Evolutionary conservation across 345 rosid genomes (phyloP).

Genomic region (Eucalyptus curtisii): DNA sequence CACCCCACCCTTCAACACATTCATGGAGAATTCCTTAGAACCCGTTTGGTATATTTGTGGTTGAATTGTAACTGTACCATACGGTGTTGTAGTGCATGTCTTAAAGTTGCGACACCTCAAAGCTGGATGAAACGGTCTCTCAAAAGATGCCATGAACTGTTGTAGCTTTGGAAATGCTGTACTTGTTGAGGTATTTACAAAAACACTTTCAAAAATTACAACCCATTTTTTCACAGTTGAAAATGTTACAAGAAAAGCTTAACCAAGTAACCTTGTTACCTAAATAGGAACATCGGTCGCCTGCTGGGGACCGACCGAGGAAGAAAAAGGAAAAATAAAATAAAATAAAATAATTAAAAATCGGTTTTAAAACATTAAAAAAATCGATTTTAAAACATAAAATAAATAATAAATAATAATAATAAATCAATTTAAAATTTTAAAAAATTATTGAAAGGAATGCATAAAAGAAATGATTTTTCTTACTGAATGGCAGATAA

Average conservation of each 20-base stretch:
- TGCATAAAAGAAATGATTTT: too few relatives aligned
- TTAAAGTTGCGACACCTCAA: neutral
- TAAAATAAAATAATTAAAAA: too few relatives aligned
- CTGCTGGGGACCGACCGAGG: rapidly evolving
- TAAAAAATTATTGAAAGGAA: too few relatives aligned
- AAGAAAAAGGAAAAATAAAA: too few relatives aligned
- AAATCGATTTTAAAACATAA: too few relatives aligned
- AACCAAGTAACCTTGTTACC: rapidly evolving
- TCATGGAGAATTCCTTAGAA: neutral
- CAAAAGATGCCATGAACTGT: neutral
- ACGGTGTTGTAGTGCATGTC: neutral
- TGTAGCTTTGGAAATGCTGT: neutral
- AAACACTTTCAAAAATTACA: neutral
- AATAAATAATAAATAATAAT: too few relatives aligned
- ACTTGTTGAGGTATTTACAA: neutral
- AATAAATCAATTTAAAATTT: too few relatives aligned
- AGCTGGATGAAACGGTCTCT: neutral
- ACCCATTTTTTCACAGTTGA: rapidly evolving
- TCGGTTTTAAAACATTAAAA: too few relatives aligned
- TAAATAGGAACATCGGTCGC: rapidly evolving
- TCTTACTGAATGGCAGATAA: rapidly evolving
- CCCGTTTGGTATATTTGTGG: neutral
- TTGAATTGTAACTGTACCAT: rapidly evolving
- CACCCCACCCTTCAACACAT: neutral
- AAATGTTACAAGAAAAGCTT: rapidly evolving